A percentile compares a stretch with the other conserved stretches of the same genome.
Evolutionary conservation across 352 stramenopile species (phyloP).

Genomic region (Globisporangium recalcitrans): DNA sequence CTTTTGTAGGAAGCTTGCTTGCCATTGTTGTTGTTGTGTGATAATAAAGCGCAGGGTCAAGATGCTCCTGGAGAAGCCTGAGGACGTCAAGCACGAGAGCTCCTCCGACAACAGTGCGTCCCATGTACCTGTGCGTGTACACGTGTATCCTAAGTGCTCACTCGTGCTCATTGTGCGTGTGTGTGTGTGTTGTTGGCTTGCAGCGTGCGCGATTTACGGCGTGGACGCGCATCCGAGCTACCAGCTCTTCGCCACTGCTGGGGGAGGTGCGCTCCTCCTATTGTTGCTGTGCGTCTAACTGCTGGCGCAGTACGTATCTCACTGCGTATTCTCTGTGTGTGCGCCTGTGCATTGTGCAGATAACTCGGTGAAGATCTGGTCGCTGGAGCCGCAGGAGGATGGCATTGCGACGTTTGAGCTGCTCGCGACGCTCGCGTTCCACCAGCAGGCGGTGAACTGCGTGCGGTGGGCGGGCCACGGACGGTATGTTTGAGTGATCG

Average conservation of each 20-base stretch:
- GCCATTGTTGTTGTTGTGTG: not conserved
- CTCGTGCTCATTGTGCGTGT: not conserved
- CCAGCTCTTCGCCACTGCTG: conserved; percentile 68
- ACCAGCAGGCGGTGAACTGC: conserved; percentile 85
- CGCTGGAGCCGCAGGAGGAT: conserved; percentile 28
- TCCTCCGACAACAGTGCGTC: conserved; percentile 49
- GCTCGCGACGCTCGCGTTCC: conserved; percentile 69
- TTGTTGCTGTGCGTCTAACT: not conserved
- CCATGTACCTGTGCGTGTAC: not conserved
- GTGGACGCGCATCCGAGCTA: conserved; percentile 77
- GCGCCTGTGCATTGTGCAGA: conserved; percentile 23
- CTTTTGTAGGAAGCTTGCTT: not conserved
- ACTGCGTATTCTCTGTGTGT: not conserved
- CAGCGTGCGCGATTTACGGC: conserved; percentile 80
- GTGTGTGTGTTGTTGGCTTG: conserved; percentile 9
- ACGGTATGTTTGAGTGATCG: conserved; percentile 12
- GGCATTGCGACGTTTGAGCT: conserved; percentile 72
- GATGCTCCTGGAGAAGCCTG: conserved; percentile 83
- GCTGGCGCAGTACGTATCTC: not conserved
- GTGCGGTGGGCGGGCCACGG: conserved; percentile 79
- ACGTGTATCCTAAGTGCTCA: not conserved
- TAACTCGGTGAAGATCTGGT: conserved; percentile 84
- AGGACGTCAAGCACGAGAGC: conserved; percentile 72
- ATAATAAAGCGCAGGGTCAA: not conserved
- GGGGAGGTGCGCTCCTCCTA: conserved; percentile 36